A percentile compares a stretch with the other conserved stretches of the same genome.
Evolutionary conservation across 768 basidiomycete genomes (phyloP).

Genomic region (Hebeloma cylindrosporum): DNA sequence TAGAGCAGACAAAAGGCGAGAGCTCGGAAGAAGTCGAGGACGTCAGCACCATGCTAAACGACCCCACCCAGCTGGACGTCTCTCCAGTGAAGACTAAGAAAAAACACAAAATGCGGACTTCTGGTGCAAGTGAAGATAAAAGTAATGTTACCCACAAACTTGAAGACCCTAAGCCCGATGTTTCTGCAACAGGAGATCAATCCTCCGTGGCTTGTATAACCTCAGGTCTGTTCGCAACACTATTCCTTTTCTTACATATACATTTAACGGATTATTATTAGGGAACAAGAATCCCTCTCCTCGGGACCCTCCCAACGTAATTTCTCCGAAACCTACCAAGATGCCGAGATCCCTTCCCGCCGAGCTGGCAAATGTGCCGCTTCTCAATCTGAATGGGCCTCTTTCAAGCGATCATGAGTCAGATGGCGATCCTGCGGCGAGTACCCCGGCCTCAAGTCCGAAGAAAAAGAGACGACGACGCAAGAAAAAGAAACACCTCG

Average conservation of each 20-base stretch:
- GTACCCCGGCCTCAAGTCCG: slow-evolving; percentile 25
- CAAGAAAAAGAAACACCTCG: slow-evolving; percentile 51
- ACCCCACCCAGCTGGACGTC: neutral
- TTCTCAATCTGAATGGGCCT: slow-evolving; percentile 59
- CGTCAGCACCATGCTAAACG: neutral
- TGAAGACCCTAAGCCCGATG: too few relatives aligned
- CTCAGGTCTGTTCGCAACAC: too few relatives aligned
- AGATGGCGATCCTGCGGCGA: slow-evolving; percentile 26
- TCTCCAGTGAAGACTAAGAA: slow-evolving; percentile 1
- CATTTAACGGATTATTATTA: neutral
- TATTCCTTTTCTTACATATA: too few relatives aligned
- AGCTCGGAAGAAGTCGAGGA: slow-evolving; percentile 10
- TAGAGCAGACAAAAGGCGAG: neutral
- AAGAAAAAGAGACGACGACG: slow-evolving; percentile 57
- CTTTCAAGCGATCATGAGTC: slow-evolving; percentile 36
- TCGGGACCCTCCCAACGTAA: too few relatives aligned
- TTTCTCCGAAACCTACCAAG: too few relatives aligned
- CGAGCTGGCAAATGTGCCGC: slow-evolving; percentile 35
- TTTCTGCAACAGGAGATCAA: too few relatives aligned
- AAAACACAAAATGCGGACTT: slow-evolving; percentile 2
- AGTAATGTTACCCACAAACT: too few relatives aligned
- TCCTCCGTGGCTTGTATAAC: too few relatives aligned
- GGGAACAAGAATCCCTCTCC: neutral
- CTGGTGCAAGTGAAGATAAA: too few relatives aligned
- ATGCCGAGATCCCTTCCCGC: slow-evolving; percentile 18